Evolutionary conservation across 2,329 filamentous ascomycete genomes (phyloP).

Genomic region (Pseudogymnoascus pannorum): DNA sequence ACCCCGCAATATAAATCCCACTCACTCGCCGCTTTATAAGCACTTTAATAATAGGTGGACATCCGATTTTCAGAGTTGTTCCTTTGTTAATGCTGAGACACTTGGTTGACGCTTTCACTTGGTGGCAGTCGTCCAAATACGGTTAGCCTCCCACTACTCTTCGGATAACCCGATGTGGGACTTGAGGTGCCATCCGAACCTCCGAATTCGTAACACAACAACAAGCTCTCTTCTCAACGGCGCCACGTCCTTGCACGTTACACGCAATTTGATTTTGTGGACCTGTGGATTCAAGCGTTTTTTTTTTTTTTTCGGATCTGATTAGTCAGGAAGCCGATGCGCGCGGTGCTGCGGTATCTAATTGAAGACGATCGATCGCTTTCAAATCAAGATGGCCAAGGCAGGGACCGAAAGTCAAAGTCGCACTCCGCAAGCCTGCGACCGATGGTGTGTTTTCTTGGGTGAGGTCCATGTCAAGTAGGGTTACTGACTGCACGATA

Average conservation of each 20-base stretch:
- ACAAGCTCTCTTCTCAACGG: too few species aligned
- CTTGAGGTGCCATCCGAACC: too few species aligned
- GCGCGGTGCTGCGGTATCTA: background rate
- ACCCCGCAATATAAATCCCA: background rate
- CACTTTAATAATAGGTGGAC: background rate
- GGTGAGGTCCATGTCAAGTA: background rate
- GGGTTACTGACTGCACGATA: background rate
- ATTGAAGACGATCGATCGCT: background rate
- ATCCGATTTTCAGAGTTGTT: background rate
- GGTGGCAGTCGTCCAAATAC: background rate
- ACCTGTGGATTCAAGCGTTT: too few species aligned
- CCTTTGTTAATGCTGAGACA: background rate
- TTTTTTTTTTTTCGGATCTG: too few species aligned
- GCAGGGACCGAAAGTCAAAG: background rate
- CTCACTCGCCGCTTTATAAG: background rate
- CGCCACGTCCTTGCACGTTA: conserved; percentile 12
- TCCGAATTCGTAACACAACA: too few species aligned
- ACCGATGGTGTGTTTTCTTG: conserved; percentile 12
- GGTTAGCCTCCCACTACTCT: conserved; percentile 13
- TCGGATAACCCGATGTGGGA: too few species aligned
- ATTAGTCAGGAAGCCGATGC: too few species aligned
- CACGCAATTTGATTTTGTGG: background rate
- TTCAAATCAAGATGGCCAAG: background rate
- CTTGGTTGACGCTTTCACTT: background rate
- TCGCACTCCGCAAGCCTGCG: conserved; percentile 13